phyloP scores from a whole-genome alignment of 805 yeast genomes.

The Candida namnaoensis region DNA sequence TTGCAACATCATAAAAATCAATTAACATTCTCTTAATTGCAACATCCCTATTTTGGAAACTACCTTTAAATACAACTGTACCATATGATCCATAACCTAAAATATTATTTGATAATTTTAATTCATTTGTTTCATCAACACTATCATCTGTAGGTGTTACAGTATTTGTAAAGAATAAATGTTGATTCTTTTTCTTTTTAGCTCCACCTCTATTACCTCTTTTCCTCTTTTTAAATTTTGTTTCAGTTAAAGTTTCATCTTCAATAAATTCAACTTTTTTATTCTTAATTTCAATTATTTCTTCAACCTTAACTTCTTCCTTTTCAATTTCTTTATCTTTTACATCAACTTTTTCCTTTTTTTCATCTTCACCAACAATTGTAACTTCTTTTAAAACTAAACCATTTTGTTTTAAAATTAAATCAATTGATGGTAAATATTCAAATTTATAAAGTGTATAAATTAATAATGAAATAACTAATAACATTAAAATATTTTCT shows the following conservation, averaged over 20 bases:
- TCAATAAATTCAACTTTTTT: not conserved
- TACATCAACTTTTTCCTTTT: conserved; percentile 1
- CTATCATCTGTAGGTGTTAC: too few species aligned
- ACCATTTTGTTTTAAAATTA: conserved; percentile 23
- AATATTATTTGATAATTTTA: conserved; percentile 54
- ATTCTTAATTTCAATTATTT: too few species aligned
- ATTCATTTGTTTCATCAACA: too few species aligned
- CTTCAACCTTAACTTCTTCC: too few species aligned
- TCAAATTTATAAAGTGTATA: conserved; percentile 20
- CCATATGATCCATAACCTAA: conserved; percentile 97
- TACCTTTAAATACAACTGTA: conserved; percentile 86
- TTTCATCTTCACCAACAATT: conserved; percentile 7
- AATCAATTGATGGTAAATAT: conserved; percentile 22
- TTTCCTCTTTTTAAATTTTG: too few species aligned
- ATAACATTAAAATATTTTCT: conserved; percentile 31
- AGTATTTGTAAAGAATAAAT: not conserved
- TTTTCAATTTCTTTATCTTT: conserved; percentile 1
- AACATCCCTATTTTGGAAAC: conserved; percentile 87
- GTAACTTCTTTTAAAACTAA: conserved; percentile 16
- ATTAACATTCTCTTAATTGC: conserved; percentile 92
- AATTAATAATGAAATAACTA: conserved; percentile 14
- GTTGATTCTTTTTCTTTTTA: too few species aligned
- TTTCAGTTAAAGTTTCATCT: too few species aligned
- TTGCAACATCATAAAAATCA: conserved; percentile 90
- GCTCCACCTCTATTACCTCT: too few species aligned